Percentiles rank a stretch among this genome's conserved stretches.
Evolutionary conservation across 495 filamentous ascomycete species (phyloP).

Genomic region (Daldinia concentrica): DNA sequence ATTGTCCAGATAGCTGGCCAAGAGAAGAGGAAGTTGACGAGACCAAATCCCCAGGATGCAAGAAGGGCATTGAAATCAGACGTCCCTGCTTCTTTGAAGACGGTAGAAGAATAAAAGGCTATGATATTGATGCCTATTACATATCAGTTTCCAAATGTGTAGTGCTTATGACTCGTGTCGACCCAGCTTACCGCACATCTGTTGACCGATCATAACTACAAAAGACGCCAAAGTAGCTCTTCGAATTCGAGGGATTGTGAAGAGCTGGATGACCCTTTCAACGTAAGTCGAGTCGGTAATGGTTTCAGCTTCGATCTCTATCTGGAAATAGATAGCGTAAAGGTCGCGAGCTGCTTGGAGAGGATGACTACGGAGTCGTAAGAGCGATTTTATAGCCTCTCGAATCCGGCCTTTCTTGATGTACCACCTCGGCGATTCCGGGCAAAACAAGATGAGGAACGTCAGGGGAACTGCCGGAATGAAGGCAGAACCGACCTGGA

Average conservation of each 20-base stretch:
- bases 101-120: slow-evolving; percentile 72
- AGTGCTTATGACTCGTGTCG: no score
- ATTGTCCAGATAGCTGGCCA: slow-evolving; percentile 76
- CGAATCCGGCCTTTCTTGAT: slow-evolving; percentile 66
- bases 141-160: slow-evolving; percentile 21
- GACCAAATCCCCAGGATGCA: slow-evolving; percentile 68
- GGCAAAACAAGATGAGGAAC: slow-evolving; percentile 70
- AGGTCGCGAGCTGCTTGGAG: slow-evolving; percentile 73
- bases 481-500: slow-evolving; percentile 73
- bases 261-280: slow-evolving; percentile 68
- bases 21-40: slow-evolving; percentile 68
- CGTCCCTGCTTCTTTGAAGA: slow-evolving; percentile 65
- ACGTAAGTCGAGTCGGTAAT: slow-evolving; percentile 57
- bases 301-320: slow-evolving; percentile 59
- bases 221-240: slow-evolving; percentile 70
- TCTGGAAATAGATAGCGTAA: slow-evolving; percentile 69
- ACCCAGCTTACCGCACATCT: slow-evolving; percentile 67
- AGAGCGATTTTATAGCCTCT: slow-evolving; percentile 67
- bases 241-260: slow-evolving; percentile 73
- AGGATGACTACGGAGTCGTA: slow-evolving; percentile 66
- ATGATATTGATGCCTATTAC: slow-evolving; percentile 66
- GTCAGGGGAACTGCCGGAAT: slow-evolving; percentile 74
- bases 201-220: slow-evolving; percentile 73
- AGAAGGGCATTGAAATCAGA: slow-evolving; percentile 55
- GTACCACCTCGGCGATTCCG: slow-evolving; percentile 75